Evolutionary conservation across 257 asterid genomes (phyloP).

Genomic region (Marsdenia floribunda): DNA sequence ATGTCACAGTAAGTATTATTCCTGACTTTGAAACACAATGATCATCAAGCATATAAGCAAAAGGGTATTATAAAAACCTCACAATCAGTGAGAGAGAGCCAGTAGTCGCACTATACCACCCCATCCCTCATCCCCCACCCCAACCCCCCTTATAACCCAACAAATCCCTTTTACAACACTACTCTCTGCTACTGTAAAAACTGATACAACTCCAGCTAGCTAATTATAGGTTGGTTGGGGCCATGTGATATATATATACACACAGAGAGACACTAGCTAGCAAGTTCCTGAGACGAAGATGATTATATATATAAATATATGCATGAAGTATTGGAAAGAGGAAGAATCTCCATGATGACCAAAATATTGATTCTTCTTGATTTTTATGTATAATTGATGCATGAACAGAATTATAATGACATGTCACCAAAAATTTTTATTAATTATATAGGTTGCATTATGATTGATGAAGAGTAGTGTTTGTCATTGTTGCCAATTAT

Average conservation of each 20-base stretch:
- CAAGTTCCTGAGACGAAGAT: not conserved
- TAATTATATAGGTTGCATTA: not conserved
- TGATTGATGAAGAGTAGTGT: not conserved
- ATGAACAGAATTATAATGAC: constrained; percentile 1
- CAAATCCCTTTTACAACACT: not conserved
- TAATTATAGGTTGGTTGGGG: not conserved
- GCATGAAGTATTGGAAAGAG: not conserved
- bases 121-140: too few relatives aligned
- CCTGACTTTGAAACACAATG: constrained; percentile 8
- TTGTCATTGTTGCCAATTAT: not conserved
- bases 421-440: not conserved
- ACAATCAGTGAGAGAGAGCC: not conserved
- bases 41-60: not conserved
- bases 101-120: not conserved
- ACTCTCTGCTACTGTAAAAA: not conserved
- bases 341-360: not conserved
- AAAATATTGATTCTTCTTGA: not conserved
- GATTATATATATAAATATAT: too few relatives aligned
- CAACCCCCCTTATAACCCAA: too few relatives aligned
- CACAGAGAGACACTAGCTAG: not conserved
- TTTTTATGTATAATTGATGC: not conserved
- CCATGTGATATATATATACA: not conserved
- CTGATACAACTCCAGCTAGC: not conserved
- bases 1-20: not conserved
- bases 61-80: not conserved